Evolutionary conservation across 1,284 basidiomycete species (phyloP).

Genomic region (Austroboletus sp.): DNA sequence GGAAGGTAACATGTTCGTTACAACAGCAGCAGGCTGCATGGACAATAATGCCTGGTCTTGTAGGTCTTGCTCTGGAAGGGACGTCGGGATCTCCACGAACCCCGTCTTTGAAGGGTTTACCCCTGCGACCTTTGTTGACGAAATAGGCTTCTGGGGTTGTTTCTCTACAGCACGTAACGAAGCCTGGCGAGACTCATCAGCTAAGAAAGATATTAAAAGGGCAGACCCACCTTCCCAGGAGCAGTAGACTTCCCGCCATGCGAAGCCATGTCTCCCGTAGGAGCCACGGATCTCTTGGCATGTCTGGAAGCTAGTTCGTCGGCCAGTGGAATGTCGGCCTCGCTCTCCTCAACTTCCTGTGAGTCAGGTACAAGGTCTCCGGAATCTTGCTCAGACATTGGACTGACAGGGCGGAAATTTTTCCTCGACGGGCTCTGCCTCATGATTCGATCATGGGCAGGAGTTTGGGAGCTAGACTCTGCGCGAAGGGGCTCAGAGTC

Average conservation of each 20-base stretch:
- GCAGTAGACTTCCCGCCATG: slow-evolving; percentile 6
- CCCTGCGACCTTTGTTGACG: slow-evolving; percentile 8
- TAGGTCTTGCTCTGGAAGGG: slow-evolving; percentile 34
- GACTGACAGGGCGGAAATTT: slow-evolving; percentile 21
- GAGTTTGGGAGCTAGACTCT: slow-evolving; percentile 8
- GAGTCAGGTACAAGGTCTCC: slow-evolving; percentile 31
- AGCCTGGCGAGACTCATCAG: slow-evolving; percentile 7
- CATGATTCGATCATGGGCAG: slow-evolving; percentile 3
- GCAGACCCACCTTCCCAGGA: slow-evolving; percentile 18
- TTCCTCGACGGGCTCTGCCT: slow-evolving; percentile 16
- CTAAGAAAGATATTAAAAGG: neutral
- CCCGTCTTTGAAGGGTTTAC: slow-evolving; percentile 16
- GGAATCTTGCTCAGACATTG: slow-evolving; percentile 21
- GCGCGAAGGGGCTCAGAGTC: slow-evolving; percentile 47
- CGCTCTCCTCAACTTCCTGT: slow-evolving; percentile 29
- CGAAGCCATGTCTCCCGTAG: slow-evolving; percentile 2
- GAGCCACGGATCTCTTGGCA: slow-evolving; percentile 11
- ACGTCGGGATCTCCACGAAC: slow-evolving; percentile 32
- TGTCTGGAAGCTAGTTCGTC: slow-evolving; percentile 11
- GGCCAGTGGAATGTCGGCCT: slow-evolving; percentile 39
- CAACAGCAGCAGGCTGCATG: neutral
- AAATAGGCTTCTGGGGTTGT: slow-evolving; percentile 8
- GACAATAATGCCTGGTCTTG: slow-evolving; percentile 5
- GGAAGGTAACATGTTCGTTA: slow-evolving; percentile 2
- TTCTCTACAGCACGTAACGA: slow-evolving; percentile 4